Percentiles rank a stretch among this genome's conserved stretches.
Conservation (phyloP, 2,329 filamentous ascomycete genomes). For the Fusarium sterilihyphosum region DNA sequence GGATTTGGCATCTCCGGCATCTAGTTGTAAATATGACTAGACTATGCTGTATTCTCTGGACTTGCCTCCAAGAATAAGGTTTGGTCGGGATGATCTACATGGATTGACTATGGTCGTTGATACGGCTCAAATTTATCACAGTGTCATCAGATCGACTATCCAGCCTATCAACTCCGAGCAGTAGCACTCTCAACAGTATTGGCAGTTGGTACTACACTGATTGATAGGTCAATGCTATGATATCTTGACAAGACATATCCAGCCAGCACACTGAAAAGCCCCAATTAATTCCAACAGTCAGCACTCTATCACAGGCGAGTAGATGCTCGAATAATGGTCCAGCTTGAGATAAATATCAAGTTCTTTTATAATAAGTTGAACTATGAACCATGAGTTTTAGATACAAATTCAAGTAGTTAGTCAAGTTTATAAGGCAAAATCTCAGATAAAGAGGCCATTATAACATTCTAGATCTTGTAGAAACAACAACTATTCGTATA, state of each 20-base stretch:
- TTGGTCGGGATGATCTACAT: too few relatives aligned
- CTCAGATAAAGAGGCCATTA: neutral
- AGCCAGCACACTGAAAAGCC: neutral
- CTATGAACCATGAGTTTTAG: rapidly evolving
- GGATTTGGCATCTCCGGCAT: neutral
- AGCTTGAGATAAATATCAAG: neutral
- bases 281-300: neutral
- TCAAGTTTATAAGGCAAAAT: neutral
- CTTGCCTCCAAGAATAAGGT: too few relatives aligned
- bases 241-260: neutral
- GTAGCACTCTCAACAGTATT: neutral
- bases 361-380: neutral
- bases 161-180: too few relatives aligned
- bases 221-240: neutral
- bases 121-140: neutral
- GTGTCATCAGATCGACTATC: too few relatives aligned
- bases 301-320: neutral
- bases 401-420: neutral
- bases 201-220: neutral
- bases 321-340: neutral
- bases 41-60: neutral
- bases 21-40: neutral
- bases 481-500: neutral
- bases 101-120: neutral
- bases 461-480: neutral